These are phyloP conservation scores for Fagopyrum homotropicum DNA, from an alignment of 148 eudicot genomes.

Conservation along the genomic window DNA sequence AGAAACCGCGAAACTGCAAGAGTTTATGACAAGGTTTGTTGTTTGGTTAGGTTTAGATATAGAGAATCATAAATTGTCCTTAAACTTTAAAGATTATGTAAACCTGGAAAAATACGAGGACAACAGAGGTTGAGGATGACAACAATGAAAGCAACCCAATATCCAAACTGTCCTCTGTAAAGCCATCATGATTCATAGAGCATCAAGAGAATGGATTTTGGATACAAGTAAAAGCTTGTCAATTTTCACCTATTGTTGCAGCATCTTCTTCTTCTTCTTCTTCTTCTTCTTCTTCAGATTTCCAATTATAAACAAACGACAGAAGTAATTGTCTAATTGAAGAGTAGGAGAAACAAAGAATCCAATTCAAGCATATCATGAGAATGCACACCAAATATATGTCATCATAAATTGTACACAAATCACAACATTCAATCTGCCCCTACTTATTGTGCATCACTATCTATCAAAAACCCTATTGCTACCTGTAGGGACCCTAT, in stretches of 20 bases:
- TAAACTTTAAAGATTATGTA: neutral
- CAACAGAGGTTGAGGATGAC: slow-evolving; percentile 27
- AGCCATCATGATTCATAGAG: neutral
- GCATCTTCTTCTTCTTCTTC: neutral
- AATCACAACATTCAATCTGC: slow-evolving; percentile 13
- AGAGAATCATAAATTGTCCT: neutral
- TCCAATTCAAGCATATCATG: neutral
- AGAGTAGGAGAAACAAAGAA: neutral
- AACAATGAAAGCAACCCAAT: slow-evolving; percentile 41
- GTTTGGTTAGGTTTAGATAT: neutral
- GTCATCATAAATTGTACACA: neutral
- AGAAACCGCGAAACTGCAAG: slow-evolving; percentile 47
- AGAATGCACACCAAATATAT: neutral
- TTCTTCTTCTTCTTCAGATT: neutral
- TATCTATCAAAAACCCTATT: slow-evolving; percentile 5
- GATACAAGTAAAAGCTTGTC: neutral
- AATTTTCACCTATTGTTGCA: neutral
- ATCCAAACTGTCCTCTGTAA: slow-evolving; percentile 48
- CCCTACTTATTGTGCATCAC: slow-evolving; percentile 1
- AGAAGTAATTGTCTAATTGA: neutral
- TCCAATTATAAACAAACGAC: neutral
- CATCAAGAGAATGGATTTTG: neutral
- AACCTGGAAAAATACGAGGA: slow-evolving; percentile 35
- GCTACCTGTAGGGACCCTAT: neutral
- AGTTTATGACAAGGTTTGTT: neutral